Evolutionary conservation across 2,329 filamentous ascomycete species (phyloP).

Genomic region (Apiospora hydei): DNA sequence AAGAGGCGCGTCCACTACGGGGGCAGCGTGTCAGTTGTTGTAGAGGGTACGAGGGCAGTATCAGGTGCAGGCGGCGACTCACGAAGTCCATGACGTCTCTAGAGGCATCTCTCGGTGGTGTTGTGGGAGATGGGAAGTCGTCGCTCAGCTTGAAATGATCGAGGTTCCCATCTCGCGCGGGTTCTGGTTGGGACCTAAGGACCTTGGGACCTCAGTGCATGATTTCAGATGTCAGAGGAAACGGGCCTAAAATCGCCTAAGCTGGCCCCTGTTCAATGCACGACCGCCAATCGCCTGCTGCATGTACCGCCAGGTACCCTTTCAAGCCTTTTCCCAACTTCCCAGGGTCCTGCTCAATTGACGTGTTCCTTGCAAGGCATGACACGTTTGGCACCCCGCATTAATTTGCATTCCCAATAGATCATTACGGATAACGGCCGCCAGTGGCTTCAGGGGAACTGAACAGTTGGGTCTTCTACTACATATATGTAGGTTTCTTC

Average conservation of each 20-base stretch:
- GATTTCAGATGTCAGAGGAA: conserved; percentile 21
- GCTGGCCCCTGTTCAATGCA: conserved; percentile 16
- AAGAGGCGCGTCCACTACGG: conserved; percentile 71
- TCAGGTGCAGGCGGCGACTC: conserved; percentile 38
- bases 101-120: conserved; percentile 53
- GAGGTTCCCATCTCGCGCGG: conserved; percentile 16
- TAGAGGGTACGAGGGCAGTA: conserved; percentile 27
- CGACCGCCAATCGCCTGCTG: neutral
- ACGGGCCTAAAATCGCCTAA: conserved; percentile 7
- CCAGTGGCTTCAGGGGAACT: neutral
- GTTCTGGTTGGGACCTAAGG: neutral
- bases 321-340: neutral
- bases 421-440: neutral
- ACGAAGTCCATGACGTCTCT: conserved; percentile 64
- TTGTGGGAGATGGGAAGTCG: conserved; percentile 17
- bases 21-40: conserved; percentile 25
- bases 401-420: conserved; percentile 1
- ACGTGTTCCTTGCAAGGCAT: conserved; percentile 1
- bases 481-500: too few species aligned
- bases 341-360: conserved; percentile 4
- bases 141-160: neutral
- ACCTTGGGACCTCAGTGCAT: neutral
- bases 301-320: conserved; percentile 8
- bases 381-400: neutral
- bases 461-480: neutral